A percentile compares a stretch with the other conserved stretches of the same genome.
These are phyloP conservation scores for Trichothecium roseum DNA, from an alignment of 2,329 filamentous ascomycete species.

Conservation along the genomic window DNA sequence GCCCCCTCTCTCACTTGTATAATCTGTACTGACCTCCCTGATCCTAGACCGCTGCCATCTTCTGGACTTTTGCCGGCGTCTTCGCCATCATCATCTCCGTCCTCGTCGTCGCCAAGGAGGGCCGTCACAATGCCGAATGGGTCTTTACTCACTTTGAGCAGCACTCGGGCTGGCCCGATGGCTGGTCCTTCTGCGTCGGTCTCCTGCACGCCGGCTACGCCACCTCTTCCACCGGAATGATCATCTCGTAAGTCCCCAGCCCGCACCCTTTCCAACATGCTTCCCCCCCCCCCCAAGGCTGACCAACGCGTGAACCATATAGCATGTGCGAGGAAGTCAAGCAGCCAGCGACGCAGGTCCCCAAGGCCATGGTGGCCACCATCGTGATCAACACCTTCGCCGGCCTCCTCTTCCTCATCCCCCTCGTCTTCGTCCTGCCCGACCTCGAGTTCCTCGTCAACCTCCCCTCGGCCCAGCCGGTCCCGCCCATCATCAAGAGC, in stretches of 20 bases:
- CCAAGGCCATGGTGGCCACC: constrained; percentile 61
- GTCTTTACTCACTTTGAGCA: constrained; percentile 61
- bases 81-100: constrained; percentile 53
- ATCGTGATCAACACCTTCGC: constrained; percentile 56
- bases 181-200: constrained; percentile 66
- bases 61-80: constrained; percentile 64
- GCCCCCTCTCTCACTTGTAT: constrained; percentile 1
- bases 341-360: constrained; percentile 55
- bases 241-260: constrained; percentile 52
- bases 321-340: constrained; percentile 68
- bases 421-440: constrained; percentile 59
- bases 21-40: background rate
- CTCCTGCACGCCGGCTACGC: constrained; percentile 64
- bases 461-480: constrained; percentile 48
- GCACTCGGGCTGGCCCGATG: constrained; percentile 57
- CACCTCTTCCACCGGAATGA: constrained; percentile 70
- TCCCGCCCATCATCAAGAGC: constrained; percentile 52
- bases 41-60: constrained; percentile 55
- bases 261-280: background rate
- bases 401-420: constrained; percentile 58
- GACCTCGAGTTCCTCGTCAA: constrained; percentile 44
- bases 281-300: constrained; percentile 3
- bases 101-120: constrained; percentile 58
- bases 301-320: constrained; percentile 6
- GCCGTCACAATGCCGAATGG: constrained; percentile 49